Conservation (phyloP, 1,139 yeast genomes). For the Kodamaea anthophila region DNA sequence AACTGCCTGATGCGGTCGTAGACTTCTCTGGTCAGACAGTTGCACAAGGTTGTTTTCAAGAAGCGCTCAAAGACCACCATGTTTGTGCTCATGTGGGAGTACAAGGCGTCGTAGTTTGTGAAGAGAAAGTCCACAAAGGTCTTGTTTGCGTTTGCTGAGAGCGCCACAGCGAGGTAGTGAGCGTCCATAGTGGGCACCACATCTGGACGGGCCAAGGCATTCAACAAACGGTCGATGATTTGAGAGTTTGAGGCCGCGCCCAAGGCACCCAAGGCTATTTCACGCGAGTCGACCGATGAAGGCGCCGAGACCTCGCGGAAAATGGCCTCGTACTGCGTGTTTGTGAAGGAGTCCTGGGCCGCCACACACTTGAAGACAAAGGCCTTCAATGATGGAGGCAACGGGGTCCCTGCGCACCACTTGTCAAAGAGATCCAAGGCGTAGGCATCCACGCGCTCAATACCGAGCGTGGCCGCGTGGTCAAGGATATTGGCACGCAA, state of each 20-base stretch:
- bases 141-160: constrained; percentile 49
- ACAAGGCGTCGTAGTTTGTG: constrained; percentile 45
- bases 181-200: constrained; percentile 67
- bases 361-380: constrained; percentile 49
- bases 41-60: constrained; percentile 45
- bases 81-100: constrained; percentile 45
- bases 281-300: constrained; percentile 59
- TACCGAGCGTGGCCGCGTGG: constrained; percentile 46
- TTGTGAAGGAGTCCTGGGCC: constrained; percentile 34
- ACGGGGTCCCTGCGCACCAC: constrained; percentile 26
- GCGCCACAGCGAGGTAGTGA: constrained; percentile 49
- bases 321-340: constrained; percentile 42
- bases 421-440: constrained; percentile 38
- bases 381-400: constrained; percentile 52
- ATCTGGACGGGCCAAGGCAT: constrained; percentile 32
- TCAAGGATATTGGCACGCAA: constrained; percentile 47
- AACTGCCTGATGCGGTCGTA: constrained; percentile 42
- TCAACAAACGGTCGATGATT: constrained; percentile 33
- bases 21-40: constrained; percentile 40
- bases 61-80: constrained; percentile 62
- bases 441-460: constrained; percentile 42
- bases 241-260: constrained; percentile 45
- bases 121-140: constrained; percentile 53
- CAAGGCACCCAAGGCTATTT: constrained; percentile 54
- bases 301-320: constrained; percentile 50